These are phyloP conservation scores for Keqinozyma sinolaborantium DNA, from an alignment of 1,139 yeast genomes.

Conservation along the genomic window DNA sequence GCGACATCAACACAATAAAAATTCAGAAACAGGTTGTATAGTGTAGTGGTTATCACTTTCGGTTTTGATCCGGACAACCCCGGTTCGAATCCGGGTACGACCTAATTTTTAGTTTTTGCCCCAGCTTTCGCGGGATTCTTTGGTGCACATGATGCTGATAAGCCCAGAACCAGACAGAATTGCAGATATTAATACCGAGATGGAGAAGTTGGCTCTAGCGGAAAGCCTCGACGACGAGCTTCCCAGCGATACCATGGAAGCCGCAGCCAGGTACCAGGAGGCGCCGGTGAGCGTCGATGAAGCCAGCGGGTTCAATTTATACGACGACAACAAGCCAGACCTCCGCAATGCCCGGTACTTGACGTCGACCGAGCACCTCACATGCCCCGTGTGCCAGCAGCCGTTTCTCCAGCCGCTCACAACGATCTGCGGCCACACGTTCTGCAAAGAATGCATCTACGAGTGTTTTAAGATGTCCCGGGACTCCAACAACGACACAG, in stretches of 20 bases:
- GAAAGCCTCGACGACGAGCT: constrained; percentile 1
- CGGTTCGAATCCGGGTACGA: constrained; percentile 96
- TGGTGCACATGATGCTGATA: neutral
- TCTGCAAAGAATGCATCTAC: constrained; percentile 48
- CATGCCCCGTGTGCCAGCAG: constrained; percentile 57
- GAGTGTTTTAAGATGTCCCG: constrained; percentile 41
- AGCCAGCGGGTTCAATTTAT: constrained; percentile 16
- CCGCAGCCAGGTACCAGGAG: neutral
- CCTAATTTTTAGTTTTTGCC: constrained; percentile 40
- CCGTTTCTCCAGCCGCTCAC: constrained; percentile 54
- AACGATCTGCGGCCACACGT: constrained; percentile 60
- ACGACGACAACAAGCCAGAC: constrained; percentile 23
- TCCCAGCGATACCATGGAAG: neutral
- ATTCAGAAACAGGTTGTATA: constrained; percentile 29
- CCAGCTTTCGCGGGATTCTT: neutral
- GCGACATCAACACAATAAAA: no score
- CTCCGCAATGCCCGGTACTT: constrained; percentile 30
- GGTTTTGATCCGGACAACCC: constrained; percentile 77
- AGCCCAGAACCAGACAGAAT: neutral
- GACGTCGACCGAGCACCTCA: constrained; percentile 48
- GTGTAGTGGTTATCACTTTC: constrained; percentile 51
- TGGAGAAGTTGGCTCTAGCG: neutral
- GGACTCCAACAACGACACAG: constrained; percentile 11
- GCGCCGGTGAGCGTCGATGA: neutral
- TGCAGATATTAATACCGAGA: neutral